These are phyloP conservation scores for Phlyctochytrium bullatum DNA, from an alignment of 192 early-diverging fungal genomes.

Conservation along the genomic window DNA sequence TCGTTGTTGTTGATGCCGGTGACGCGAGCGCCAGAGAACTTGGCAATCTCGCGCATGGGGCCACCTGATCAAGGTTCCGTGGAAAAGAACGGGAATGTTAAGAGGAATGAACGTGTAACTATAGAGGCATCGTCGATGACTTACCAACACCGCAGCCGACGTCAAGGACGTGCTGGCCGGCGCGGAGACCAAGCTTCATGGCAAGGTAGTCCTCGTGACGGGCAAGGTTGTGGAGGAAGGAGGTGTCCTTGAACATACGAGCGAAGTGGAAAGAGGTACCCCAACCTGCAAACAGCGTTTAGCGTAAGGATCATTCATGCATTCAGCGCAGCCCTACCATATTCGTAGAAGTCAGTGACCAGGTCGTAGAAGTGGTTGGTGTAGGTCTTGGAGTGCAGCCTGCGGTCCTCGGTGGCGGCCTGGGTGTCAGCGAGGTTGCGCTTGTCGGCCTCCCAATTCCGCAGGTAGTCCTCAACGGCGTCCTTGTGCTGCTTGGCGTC, in stretches of 20 bases:
- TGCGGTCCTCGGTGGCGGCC: constrained; percentile 32
- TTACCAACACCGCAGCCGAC: constrained; percentile 94
- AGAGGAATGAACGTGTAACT: background rate
- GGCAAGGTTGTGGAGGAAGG: constrained; percentile 76
- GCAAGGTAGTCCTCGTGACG: constrained; percentile 92
- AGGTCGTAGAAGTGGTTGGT: constrained; percentile 56
- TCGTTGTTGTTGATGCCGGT: constrained; percentile 97
- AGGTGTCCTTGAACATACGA: constrained; percentile 72
- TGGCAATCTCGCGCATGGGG: constrained; percentile 88
- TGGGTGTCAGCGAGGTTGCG: constrained; percentile 31
- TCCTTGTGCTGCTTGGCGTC: constrained; percentile 35
- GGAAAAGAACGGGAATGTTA: constrained; percentile 9
- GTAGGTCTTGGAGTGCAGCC: constrained; percentile 31
- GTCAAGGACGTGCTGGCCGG: constrained; percentile 77
- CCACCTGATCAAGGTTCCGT: constrained; percentile 54
- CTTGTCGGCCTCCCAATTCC: constrained; percentile 42
- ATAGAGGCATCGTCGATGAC: constrained; percentile 14
- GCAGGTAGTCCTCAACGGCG: constrained; percentile 44
- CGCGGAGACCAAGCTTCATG: constrained; percentile 64
- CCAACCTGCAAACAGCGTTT: constrained; percentile 54
- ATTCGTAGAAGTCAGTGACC: constrained; percentile 56
- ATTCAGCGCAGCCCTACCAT: constrained; percentile 29
- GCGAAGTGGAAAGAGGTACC: constrained; percentile 92
- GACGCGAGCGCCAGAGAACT: constrained; percentile 85
- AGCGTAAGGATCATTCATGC: background rate